Evolutionary conservation across 2,329 filamentous ascomycete species (phyloP).

Genomic region (Fusarium torreyae): DNA sequence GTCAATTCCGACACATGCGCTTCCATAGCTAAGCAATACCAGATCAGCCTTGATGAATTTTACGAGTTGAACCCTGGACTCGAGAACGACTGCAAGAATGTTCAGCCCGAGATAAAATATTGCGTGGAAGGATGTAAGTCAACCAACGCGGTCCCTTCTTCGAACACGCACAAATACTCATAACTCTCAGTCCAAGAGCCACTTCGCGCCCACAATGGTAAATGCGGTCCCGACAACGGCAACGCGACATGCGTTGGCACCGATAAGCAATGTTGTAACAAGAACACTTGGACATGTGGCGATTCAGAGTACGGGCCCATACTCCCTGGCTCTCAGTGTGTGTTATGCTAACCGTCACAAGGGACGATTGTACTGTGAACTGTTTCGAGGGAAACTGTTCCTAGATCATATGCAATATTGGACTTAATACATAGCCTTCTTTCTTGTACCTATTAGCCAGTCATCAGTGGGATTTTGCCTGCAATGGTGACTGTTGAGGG

Average conservation of each 20-base stretch:
- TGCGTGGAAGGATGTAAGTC: conserved; percentile 26
- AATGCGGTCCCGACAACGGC: conserved; percentile 14
- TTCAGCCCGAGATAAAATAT: conserved; percentile 18
- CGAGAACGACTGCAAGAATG: conserved; percentile 2
- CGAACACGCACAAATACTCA: too few species aligned
- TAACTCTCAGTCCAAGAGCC: background rate
- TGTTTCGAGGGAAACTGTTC: conserved; percentile 19
- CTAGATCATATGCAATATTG: background rate
- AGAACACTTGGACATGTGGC: conserved; percentile 31
- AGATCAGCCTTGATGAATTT: conserved; percentile 2
- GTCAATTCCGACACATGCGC: background rate
- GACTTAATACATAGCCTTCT: too few species aligned
- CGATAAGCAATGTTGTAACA: conserved; percentile 29
- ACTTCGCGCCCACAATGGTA: conserved; percentile 10
- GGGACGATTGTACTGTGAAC: conserved; percentile 16
- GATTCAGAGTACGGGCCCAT: conserved; percentile 18
- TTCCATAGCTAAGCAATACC: background rate
- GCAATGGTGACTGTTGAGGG: too few species aligned
- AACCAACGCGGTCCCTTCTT: too few species aligned
- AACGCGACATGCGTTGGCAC: conserved; percentile 30
- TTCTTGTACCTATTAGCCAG: too few species aligned
- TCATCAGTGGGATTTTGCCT: too few species aligned
- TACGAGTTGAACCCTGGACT: conserved; percentile 22
- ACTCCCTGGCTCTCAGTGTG: background rate
- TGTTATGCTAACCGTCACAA: background rate